A percentile compares a stretch with the other conserved stretches of the same genome.
Conservation (phyloP, 2,329 filamentous ascomycete species). For the Ustulina deusta region DNA sequence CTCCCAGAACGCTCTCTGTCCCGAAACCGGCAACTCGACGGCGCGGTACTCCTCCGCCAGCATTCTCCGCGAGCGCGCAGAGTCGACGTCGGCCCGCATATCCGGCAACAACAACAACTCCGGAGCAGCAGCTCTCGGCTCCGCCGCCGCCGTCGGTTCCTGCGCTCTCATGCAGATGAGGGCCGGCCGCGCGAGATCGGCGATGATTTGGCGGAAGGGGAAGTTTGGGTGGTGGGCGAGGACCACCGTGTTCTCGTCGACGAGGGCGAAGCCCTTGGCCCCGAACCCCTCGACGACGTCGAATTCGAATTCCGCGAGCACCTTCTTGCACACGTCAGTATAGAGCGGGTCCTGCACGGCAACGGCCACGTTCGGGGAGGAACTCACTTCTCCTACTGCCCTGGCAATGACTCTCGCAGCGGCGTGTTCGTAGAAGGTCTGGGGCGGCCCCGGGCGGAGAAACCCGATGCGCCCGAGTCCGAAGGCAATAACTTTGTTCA, state of each 20-base stretch:
- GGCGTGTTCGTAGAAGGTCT: conserved; percentile 18
- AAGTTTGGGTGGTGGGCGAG: conserved; percentile 29
- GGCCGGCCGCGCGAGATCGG: conserved; percentile 37
- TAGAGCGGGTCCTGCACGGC: conserved; percentile 32
- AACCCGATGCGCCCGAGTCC: conserved; percentile 28
- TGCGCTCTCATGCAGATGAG: conserved; percentile 34
- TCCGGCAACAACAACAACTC: neutral
- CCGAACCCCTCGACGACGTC: conserved; percentile 34
- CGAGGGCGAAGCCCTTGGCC: conserved; percentile 36
- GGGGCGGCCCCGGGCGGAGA: neutral
- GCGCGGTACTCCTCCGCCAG: conserved; percentile 30
- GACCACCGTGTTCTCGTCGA: conserved; percentile 39
- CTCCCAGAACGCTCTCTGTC: conserved; percentile 3
- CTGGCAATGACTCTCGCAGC: conserved; percentile 21
- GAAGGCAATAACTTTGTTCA: conserved; percentile 40
- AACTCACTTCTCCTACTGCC: conserved; percentile 20
- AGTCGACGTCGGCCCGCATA: conserved; percentile 15
- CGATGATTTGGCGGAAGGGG: conserved; percentile 35
- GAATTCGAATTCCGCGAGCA: conserved; percentile 27
- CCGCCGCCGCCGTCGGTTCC: neutral
- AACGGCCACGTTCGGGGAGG: rapidly evolving
- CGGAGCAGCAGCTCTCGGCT: too few species aligned
- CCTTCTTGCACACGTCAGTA: conserved; percentile 24
- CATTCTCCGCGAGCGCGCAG: conserved; percentile 32
- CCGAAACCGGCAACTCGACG: neutral